phyloP scores from a whole-genome alignment of 108 stramenopile genomes.

The Schizochytrium sp. region DNA sequence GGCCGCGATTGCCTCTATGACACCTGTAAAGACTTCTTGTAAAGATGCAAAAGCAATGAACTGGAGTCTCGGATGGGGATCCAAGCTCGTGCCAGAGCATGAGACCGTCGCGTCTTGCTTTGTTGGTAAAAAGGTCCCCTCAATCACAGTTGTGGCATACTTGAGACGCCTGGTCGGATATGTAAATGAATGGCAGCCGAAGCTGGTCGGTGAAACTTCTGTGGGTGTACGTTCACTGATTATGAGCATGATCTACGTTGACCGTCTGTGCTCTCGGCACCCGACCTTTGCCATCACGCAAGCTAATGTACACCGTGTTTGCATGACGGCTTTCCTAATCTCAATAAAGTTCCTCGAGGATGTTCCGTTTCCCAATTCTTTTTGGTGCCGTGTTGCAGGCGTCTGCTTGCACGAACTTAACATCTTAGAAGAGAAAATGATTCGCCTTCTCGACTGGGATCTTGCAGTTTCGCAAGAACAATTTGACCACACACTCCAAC shows the following conservation, averaged over 20 bases:
- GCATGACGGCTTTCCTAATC: not conserved
- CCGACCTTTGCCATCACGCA: not conserved
- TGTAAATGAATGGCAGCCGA: not conserved
- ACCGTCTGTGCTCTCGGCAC: not conserved
- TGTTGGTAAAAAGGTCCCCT: not conserved
- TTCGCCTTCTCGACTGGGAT: constrained; percentile 2
- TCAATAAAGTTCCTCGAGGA: constrained; percentile 9
- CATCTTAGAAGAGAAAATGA: not conserved
- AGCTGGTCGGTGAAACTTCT: not conserved
- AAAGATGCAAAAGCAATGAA: too few relatives aligned
- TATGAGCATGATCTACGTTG: not conserved
- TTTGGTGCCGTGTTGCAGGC: constrained; percentile 37
- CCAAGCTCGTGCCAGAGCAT: not conserved
- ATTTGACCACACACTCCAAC: not conserved
- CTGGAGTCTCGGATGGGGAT: not conserved
- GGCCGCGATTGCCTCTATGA: not conserved
- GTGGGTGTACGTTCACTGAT: constrained; percentile 9
- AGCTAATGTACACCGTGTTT: not conserved
- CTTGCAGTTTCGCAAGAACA: not conserved
- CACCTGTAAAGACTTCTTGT: not conserved
- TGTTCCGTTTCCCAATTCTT: not conserved
- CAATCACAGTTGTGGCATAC: constrained; percentile 12
- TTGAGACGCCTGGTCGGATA: not conserved
- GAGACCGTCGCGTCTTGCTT: not conserved
- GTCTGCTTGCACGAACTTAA: not conserved